Evolutionary conservation across 2,329 filamentous ascomycete species (phyloP), one percentile per base, ranked within the genome.

Genomic region (Colletotrichum lindemuthianum): DNA sequence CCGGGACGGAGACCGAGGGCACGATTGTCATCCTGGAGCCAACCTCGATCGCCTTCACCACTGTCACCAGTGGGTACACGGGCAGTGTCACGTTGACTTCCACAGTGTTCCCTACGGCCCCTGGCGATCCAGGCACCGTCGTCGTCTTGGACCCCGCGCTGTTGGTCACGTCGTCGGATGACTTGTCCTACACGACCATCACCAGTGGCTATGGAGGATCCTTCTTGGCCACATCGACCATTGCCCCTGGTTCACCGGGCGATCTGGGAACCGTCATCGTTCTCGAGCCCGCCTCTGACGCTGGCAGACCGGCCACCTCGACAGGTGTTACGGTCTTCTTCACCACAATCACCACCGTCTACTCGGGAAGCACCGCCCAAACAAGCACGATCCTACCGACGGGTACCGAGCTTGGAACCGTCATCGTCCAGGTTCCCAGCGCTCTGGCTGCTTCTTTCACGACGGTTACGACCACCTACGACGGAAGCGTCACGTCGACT

Each of bases 11-110:
- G 6, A 53, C 43, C 2, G 32, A 37, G 3, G 60, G 60, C 6
- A 51, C 49, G 6, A 11, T 64, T 16, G 24, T 64, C 32, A 24
- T 64, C 6, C 16, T 54, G 7, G 56, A 53, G 24, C 60, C 60
- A 2, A 60, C 51, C 16, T 54, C 40, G 12, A 16, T 39, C 15
- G 47, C 16, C 6, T 63, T 59, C 32, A 63, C 47, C 11, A 63
- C 60, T 6, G 32, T 63, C 45, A 63, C 55, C 8, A 63, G 60
- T 15, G 15, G n/a, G 0, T 40, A 39, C 39, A 45, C 47, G 9
- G 56, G 56, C 3, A 33, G 33, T 10, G 33, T 51, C 5, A 32
- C 44, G 4, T 48, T 44, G 6, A 59, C 47, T 11, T 41, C 56
- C 8, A 59, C 56, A 11, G 45, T n/a, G 16, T 48, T 48, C 5